Evolutionary conservation across 164 flowering plant species (phyloP).

Genomic region (Taxillus chinensis): DNA sequence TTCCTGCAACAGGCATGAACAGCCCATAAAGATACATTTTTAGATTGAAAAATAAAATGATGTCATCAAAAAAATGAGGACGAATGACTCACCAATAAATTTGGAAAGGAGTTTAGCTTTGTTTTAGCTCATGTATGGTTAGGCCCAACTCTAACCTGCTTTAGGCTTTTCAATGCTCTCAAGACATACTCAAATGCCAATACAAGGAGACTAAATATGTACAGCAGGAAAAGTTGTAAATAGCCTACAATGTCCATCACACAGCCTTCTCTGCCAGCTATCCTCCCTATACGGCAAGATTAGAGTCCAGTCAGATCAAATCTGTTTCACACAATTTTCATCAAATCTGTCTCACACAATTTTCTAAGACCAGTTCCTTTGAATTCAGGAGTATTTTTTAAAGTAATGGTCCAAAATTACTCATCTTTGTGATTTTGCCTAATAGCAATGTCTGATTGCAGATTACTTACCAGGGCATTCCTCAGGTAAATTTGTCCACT

Average conservation of each 20-base stretch:
- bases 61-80: background rate
- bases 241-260: constrained; percentile 12
- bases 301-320: too few relatives aligned
- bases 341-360: too few relatives aligned
- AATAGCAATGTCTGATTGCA: background rate
- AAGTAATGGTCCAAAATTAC: too few relatives aligned
- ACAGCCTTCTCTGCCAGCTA: background rate
- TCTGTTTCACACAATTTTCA: too few relatives aligned
- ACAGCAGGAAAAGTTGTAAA: constrained; percentile 22
- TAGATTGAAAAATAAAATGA: background rate
- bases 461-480: constrained; percentile 32
- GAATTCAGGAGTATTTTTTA: too few relatives aligned
- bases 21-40: too few relatives aligned
- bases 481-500: constrained; percentile 66
- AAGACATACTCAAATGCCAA: constrained; percentile 22
- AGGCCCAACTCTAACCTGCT: constrained; percentile 33
- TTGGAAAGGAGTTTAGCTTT: background rate
- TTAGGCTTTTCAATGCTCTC: constrained; percentile 22
- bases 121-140: constrained; percentile 7
- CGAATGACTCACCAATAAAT: background rate
- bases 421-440: too few relatives aligned
- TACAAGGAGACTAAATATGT: constrained; percentile 31
- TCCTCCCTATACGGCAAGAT: too few relatives aligned
- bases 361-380: too few relatives aligned
- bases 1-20: too few relatives aligned